Evolutionary conservation across 169 alveolate species (phyloP).

Genomic region (Amoebophrya sp.): DNA sequence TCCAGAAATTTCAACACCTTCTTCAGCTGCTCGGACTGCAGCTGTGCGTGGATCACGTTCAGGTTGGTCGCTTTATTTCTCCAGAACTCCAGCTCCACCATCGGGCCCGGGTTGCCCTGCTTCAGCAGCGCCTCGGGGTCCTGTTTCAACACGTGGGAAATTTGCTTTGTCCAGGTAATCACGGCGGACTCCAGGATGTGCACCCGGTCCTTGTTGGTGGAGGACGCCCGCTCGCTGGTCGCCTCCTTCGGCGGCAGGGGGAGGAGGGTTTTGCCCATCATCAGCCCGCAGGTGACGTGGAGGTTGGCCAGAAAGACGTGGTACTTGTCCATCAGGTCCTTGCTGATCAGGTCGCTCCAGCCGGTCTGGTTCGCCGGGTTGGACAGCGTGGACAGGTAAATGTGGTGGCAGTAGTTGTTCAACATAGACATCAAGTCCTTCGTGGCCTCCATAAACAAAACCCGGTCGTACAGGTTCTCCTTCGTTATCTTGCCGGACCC

Average conservation of each 20-base stretch:
- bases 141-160: slow-evolving; percentile 79
- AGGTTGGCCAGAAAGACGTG: slow-evolving; percentile 77
- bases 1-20: slow-evolving; percentile 79
- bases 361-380: slow-evolving; percentile 63
- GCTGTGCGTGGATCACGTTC: slow-evolving; percentile 58
- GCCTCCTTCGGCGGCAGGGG: slow-evolving; percentile 73
- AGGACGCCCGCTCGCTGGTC: slow-evolving; percentile 63
- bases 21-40: slow-evolving; percentile 70
- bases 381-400: slow-evolving; percentile 51
- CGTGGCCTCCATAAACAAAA: slow-evolving; percentile 45
- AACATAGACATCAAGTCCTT: slow-evolving; percentile 47
- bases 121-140: slow-evolving; percentile 87
- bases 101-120: slow-evolving; percentile 83
- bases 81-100: slow-evolving; percentile 87
- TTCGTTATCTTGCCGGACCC: slow-evolving; percentile 33
- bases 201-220: slow-evolving; percentile 77
- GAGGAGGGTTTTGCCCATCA: slow-evolving; percentile 81
- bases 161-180: slow-evolving; percentile 87
- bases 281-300: slow-evolving; percentile 81
- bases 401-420: slow-evolving; percentile 47
- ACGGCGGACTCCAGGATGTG: slow-evolving; percentile 86
- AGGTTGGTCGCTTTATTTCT: slow-evolving; percentile 51
- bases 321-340: slow-evolving; percentile 87
- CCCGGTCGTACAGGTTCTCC: slow-evolving; percentile 34
- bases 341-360: slow-evolving; percentile 79